Percentiles rank a stretch among this genome's conserved stretches.
phyloP scores from a whole-genome alignment of 2,329 filamentous ascomycete genomes.

The Raffaelea ambrosiae region DNA sequence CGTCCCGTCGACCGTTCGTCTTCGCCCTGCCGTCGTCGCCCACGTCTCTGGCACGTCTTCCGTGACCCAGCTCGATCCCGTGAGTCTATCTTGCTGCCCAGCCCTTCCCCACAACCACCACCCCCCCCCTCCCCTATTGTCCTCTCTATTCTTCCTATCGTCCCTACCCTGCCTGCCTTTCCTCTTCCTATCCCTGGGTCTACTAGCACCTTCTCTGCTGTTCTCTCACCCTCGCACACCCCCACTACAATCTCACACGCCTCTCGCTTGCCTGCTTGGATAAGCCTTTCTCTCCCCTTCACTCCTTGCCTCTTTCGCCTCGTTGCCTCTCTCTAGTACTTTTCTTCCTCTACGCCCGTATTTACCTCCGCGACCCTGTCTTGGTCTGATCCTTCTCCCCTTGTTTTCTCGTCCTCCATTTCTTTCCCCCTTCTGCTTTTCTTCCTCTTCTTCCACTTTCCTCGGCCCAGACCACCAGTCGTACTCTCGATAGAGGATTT shows the following conservation, averaged over 20 bases:
- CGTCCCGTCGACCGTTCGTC: no score
- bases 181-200: neutral
- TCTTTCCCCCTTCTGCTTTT: neutral
- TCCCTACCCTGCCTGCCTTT: no score
- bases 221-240: slow-evolving; percentile 6
- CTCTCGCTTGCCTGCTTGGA: slow-evolving; percentile 4
- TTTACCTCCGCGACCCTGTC: neutral
- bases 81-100: no score
- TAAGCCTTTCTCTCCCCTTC: slow-evolving; percentile 4
- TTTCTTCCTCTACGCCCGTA: neutral
- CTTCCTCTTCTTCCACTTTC: neutral
- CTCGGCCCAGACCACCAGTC: no score
- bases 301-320: neutral
- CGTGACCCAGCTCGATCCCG: no score
- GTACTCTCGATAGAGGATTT: no score
- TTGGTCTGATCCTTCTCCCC: neutral
- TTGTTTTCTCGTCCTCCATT: neutral
- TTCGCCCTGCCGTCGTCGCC: no score
- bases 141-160: neutral
- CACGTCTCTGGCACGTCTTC: no score
- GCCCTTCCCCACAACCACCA: no score
- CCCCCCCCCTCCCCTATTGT: neutral
- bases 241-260: neutral
- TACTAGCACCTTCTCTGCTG: slow-evolving; percentile 10
- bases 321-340: neutral